Evolutionary conservation across 352 stramenopile genomes (phyloP).

Genomic region (Hyaloperonospora brassicae): DNA sequence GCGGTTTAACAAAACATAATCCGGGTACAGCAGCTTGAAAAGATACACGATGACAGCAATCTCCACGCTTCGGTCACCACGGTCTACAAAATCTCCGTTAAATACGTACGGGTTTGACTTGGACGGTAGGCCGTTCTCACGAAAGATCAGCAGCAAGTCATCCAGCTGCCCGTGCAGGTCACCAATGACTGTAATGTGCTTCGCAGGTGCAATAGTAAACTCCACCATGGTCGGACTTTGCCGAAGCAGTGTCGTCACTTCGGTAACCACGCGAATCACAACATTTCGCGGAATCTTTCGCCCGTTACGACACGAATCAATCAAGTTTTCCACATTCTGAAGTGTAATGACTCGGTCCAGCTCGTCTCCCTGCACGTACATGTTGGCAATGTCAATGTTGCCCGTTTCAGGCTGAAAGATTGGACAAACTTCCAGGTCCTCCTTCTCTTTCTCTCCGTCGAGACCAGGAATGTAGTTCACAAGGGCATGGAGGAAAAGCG

Average conservation of each 20-base stretch:
- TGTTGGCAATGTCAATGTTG: conserved; percentile 77
- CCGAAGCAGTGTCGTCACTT: conserved; percentile 44
- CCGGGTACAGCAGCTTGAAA: conserved; percentile 72
- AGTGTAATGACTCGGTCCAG: conserved; percentile 58
- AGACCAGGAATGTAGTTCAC: conserved; percentile 71
- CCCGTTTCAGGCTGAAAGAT: conserved; percentile 53
- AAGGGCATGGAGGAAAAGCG: conserved; percentile 66
- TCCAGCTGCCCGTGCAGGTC: conserved; percentile 84
- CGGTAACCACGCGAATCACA: conserved; percentile 64
- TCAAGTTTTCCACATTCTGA: conserved; percentile 53
- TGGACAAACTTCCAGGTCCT: conserved; percentile 2
- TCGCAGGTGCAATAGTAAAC: conserved; percentile 54
- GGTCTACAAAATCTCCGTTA: conserved; percentile 82
- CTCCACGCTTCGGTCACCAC: conserved; percentile 70
- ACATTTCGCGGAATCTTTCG: conserved; percentile 71
- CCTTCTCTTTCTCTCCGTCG: conserved; percentile 33
- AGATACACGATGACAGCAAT: conserved; percentile 75
- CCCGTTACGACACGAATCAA: conserved; percentile 73
- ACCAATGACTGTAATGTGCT: conserved; percentile 73
- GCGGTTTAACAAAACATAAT: conserved; percentile 68
- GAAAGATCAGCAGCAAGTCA: conserved; percentile 75
- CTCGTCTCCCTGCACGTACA: conserved; percentile 64
- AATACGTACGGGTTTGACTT: conserved; percentile 80
- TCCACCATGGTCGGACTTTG: conserved; percentile 57
- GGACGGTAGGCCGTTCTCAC: conserved; percentile 72